These are phyloP conservation scores for Lasiodiplodia sp. DNA, from an alignment of 2,329 filamentous ascomycete species.

Conservation along the genomic window DNA sequence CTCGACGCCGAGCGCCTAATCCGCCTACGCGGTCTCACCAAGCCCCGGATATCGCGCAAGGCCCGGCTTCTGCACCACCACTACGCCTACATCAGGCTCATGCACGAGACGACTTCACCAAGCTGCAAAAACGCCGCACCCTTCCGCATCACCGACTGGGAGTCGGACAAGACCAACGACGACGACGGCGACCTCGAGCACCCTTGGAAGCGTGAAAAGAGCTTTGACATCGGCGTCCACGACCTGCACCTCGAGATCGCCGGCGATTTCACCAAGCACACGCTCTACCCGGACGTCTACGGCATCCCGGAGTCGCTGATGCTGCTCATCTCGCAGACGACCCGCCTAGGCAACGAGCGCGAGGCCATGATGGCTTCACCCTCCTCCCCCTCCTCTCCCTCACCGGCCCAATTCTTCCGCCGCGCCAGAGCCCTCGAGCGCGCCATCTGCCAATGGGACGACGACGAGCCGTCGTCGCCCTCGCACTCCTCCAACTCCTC, in stretches of 20 bases:
- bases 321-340: constrained; percentile 53
- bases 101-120: constrained; percentile 52
- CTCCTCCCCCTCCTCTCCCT: neutral
- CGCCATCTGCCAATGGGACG: neutral
- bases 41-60: constrained; percentile 50
- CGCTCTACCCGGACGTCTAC: constrained; percentile 50
- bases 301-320: constrained; percentile 55
- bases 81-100: constrained; percentile 55
- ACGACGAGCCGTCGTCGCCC: neutral
- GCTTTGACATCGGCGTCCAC: neutral
- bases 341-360: constrained; percentile 48
- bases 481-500: too few species aligned
- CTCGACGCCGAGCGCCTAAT: constrained; percentile 56
- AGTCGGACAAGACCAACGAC: neutral
- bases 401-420: neutral
- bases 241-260: neutral
- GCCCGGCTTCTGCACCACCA: constrained; percentile 56
- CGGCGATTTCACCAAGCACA: neutral
- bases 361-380: neutral
- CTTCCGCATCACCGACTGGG: neutral
- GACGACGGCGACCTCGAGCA: neutral
- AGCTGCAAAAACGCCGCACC: neutral
- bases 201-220: neutral
- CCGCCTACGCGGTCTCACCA: constrained; percentile 48
- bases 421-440: neutral